Evolutionary conservation across 257 asterid species (phyloP), one percentile per base, ranked within the genome.

Genomic region (Jasminum sambac): DNA sequence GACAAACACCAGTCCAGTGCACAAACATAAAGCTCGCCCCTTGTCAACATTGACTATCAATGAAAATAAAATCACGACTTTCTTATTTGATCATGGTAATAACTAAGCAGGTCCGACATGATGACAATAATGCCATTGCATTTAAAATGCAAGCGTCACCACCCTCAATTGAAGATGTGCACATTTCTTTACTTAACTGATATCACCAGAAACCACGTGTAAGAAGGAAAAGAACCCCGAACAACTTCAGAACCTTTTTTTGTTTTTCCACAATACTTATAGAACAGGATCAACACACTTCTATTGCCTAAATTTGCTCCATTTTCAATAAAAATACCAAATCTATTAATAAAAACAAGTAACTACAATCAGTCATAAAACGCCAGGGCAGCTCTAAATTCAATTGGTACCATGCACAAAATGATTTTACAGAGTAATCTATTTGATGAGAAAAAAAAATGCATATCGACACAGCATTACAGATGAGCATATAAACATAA

Each of bases 301-400:
- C 34, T 30, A 26, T 57, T 3, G 36, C 75, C 65, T 11, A 64
- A 37, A 57, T 57, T 37, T 55, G 34, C 63, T 26, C 64, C 37
- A 58, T 23, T 44, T 37, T n/a, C 76, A 41, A 64, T 48, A 13
- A 39, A 39, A 26, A 46, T 13, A 21, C n/a, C 37, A 16, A 30
- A 60, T 19, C 1, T 23, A 65, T 67, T 67, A 58, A 57, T 41
- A 79, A 17, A 25, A 40, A 10, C 23, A 19, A 9, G 46, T 57
- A 59, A 37, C 17, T 6, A 26, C 13, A 30, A 34, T 4, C 66
- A 72, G 36, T 66, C 16, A 57, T 26, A 70, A 64, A 64, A 75
- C 80, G 61, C 19, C 68, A 61, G 71, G 19, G 24, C 62, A 19
- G 58, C 63, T 69, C 11, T 42, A 44, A 65, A 19, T 30, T 48